A percentile compares a stretch with the other conserved stretches of the same genome.
phyloP scores from a whole-genome alignment of 306 rosid species.

The Malus domestica region ASM211411v1 NC_041801.1:40220501-40221000 shows the following conservation, averaged over 20 bases:
- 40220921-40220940: too few species aligned
- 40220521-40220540: constrained; percentile 47
- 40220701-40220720: constrained; percentile 91
- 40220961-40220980: too few species aligned
- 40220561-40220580: constrained; percentile 68
- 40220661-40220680: constrained; percentile 99
- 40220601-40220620: constrained; percentile 74
- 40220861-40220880: too few species aligned
- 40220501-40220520: constrained; percentile 63
- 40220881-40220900: too few species aligned
- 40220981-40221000: too few species aligned
- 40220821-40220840: too few species aligned
- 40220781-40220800: not conserved
- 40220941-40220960: too few species aligned
- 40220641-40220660: constrained; percentile 69
- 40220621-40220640: constrained; percentile 67
- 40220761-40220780: not conserved
- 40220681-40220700: constrained; percentile 84
- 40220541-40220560: constrained; percentile 90
- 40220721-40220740: constrained; percentile 78
- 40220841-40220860: too few species aligned
- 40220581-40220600: constrained; percentile 51
- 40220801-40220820: constrained; percentile 5
- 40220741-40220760: constrained; percentile 22
- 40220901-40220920: too few species aligned